A percentile compares a stretch with the other conserved stretches of the same genome.
Conservation (phyloP, 2,329 filamentous ascomycete species). For the Fusarium proliferatum region DNA sequence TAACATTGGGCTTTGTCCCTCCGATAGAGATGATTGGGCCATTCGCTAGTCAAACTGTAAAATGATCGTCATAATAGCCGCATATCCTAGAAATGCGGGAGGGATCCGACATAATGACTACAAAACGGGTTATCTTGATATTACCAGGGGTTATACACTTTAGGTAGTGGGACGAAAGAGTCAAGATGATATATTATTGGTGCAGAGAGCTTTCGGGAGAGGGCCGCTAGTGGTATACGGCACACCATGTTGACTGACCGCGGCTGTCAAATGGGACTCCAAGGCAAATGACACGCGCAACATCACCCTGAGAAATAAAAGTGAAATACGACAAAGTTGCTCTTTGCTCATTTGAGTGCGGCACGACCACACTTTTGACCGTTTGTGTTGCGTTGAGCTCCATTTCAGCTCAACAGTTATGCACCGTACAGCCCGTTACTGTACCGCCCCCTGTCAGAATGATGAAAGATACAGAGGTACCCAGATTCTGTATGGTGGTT, state of each 20-base stretch:
- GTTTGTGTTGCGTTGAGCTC: background rate
- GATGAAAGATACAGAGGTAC: background rate
- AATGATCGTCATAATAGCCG: background rate
- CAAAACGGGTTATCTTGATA: background rate
- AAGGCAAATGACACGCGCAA: background rate
- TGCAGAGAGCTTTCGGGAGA: background rate
- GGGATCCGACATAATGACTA: background rate
- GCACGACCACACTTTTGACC: background rate
- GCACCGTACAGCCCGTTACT: no score
- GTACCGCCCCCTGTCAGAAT: background rate
- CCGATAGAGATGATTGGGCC: background rate
- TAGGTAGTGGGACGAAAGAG: background rate
- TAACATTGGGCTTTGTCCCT: rapidly evolving
- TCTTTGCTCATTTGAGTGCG: background rate
- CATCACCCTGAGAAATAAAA: background rate
- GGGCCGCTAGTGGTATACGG: background rate
- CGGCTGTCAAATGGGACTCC: rapidly evolving
- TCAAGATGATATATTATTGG: background rate
- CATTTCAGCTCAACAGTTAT: background rate
- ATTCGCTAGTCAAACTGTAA: background rate
- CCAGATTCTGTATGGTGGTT: no score
- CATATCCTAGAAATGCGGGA: background rate
- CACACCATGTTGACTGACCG: background rate
- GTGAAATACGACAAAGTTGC: rapidly evolving
- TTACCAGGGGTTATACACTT: no score